phyloP scores from a whole-genome alignment of 1,139 yeast species.

The Meyerozyma athensensis region DNA sequence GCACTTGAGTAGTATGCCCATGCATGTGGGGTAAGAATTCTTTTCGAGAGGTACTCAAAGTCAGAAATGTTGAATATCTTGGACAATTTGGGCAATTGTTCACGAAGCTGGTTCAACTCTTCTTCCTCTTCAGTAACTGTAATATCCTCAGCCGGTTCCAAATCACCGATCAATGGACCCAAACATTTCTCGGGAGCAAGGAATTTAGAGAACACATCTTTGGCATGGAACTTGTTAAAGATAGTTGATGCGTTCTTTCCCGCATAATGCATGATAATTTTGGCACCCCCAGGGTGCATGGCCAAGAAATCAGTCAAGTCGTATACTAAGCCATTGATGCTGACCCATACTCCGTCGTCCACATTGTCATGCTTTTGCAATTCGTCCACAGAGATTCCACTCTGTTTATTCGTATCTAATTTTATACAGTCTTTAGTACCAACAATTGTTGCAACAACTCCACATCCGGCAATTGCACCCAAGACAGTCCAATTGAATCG shows the following conservation, averaged over 20 bases:
- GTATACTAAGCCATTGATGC: conserved; percentile 24
- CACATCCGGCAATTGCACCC: no score
- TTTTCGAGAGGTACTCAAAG: conserved; percentile 28
- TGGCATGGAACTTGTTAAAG: conserved; percentile 13
- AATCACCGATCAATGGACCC: conserved; percentile 16
- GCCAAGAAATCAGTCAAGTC: conserved; percentile 23
- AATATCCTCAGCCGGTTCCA: conserved; percentile 14
- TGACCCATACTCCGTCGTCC: conserved; percentile 20
- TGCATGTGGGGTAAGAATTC: conserved; percentile 22
- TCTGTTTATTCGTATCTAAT: no score
- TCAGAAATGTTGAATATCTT: conserved; percentile 26
- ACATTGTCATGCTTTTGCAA: conserved; percentile 8
- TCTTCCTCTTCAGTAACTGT: conserved; percentile 10
- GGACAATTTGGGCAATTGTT: conserved; percentile 21
- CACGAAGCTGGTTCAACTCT: background rate
- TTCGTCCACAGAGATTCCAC: conserved; percentile 11
- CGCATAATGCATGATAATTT: conserved; percentile 21
- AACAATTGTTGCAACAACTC: no score
- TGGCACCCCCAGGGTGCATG: conserved; percentile 26
- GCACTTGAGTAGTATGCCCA: conserved; percentile 31
- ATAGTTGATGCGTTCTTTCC: conserved; percentile 24
- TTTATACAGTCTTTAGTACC: no score
- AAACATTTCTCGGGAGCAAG: conserved; percentile 11
- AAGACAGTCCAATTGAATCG: no score
- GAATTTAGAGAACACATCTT: conserved; percentile 10